These are phyloP conservation scores for Apiospora phragmitis DNA, from an alignment of 2,329 filamentous ascomycete species.

Conservation along the genomic window DNA sequence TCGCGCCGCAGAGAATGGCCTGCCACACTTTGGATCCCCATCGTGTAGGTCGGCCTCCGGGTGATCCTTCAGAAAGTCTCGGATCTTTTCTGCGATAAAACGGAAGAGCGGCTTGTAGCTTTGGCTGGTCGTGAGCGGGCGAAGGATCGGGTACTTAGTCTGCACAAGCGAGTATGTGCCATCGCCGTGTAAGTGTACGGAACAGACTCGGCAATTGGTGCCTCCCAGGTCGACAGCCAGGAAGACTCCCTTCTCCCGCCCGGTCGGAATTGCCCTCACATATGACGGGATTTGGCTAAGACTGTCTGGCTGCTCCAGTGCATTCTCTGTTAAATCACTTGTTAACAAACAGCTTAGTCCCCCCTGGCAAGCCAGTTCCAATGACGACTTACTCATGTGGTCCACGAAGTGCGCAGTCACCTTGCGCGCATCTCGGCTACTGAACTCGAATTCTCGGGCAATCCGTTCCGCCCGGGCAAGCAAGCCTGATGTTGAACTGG, in stretches of 20 bases:
- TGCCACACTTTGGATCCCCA: no score
- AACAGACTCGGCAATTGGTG: constrained; percentile 35
- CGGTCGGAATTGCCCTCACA: constrained; percentile 74
- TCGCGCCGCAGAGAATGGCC: background rate
- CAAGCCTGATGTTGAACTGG: constrained; percentile 2
- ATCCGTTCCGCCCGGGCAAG: constrained; percentile 13
- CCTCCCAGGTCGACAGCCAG: constrained; percentile 36
- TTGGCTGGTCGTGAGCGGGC: constrained; percentile 21
- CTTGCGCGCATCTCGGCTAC: constrained; percentile 16
- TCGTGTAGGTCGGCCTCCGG: constrained; percentile 32
- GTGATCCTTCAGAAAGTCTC: constrained; percentile 65
- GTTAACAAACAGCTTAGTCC: background rate
- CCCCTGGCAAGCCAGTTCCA: no score
- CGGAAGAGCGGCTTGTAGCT: constrained; percentile 63
- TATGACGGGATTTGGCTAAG: constrained; percentile 78
- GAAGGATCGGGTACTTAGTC: constrained; percentile 41
- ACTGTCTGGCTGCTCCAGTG: constrained; percentile 55
- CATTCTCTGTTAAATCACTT: constrained; percentile 30
- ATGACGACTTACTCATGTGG: constrained; percentile 19
- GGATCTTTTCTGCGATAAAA: constrained; percentile 74
- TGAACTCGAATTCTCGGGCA: constrained; percentile 14
- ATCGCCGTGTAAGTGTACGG: constrained; percentile 46
- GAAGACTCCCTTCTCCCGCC: constrained; percentile 65
- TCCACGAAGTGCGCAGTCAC: constrained; percentile 20
- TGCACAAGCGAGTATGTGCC: constrained; percentile 71